Evolutionary conservation across 1,284 basidiomycete genomes (phyloP).

Genomic region (Exobasidium rhododendri): DNA sequence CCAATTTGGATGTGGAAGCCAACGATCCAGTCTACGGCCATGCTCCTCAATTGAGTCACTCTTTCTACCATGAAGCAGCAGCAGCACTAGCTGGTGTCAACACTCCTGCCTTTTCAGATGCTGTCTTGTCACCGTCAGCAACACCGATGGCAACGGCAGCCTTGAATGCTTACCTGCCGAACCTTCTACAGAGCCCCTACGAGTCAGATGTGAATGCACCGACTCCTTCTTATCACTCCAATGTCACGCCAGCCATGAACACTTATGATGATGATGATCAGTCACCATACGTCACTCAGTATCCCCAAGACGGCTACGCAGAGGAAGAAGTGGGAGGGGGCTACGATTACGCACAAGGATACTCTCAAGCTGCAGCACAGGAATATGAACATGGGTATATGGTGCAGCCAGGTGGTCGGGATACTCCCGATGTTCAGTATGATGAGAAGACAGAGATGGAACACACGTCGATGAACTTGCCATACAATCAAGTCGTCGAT

Average conservation of each 20-base stretch:
- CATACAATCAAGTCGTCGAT: not conserved
- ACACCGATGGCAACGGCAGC: conserved; percentile 1
- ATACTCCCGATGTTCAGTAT: conserved; percentile 17
- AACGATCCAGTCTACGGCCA: conserved; percentile 17
- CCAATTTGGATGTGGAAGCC: not conserved
- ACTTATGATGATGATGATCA: conserved; percentile 2
- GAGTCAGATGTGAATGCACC: conserved; percentile 3
- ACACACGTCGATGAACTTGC: conserved; percentile 11
- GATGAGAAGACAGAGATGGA: conserved; percentile 30
- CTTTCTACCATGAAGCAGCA: conserved; percentile 45
- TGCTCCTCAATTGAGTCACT: conserved; percentile 33
- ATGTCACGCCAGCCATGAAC: not conserved
- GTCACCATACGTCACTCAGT: not conserved
- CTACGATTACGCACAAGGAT: conserved; percentile 11
- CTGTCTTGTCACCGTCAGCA: not conserved
- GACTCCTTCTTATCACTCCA: not conserved
- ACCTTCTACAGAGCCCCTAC: conserved; percentile 15
- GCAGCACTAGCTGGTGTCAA: conserved; percentile 17
- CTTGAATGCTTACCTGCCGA: conserved; percentile 17
- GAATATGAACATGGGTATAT: conserved; percentile 16
- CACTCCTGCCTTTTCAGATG: conserved; percentile 1
- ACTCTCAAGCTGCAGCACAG: conserved; percentile 22
- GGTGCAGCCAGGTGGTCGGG: conserved; percentile 14
- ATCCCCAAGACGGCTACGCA: not conserved
- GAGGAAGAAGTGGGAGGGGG: not conserved